phyloP scores from a whole-genome alignment of 176 grass and related monocot genomes.

The Otatea glauca region DNA sequence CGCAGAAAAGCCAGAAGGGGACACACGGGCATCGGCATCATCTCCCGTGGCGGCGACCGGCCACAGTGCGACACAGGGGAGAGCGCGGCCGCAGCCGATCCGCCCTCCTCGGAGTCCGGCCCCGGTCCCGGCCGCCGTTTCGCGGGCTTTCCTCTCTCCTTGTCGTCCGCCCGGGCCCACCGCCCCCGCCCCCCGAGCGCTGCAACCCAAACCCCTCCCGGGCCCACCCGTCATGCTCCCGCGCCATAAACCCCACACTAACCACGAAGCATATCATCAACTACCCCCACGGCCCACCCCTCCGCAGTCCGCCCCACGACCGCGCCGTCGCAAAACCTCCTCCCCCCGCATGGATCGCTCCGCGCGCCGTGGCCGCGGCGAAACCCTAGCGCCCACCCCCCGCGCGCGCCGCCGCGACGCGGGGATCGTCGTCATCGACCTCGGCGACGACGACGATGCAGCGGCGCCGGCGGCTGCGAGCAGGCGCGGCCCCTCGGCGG shows the following conservation, averaged over 20 bases:
- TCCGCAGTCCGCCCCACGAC: background rate
- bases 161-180: slow-evolving; percentile 22
- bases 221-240: slow-evolving; percentile 31
- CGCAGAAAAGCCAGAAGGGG: background rate
- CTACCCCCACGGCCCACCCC: slow-evolving; percentile 41
- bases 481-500: background rate
- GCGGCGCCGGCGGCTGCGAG: background rate
- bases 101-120: slow-evolving; percentile 23
- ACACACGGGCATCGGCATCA: background rate
- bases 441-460: slow-evolving; percentile 8
- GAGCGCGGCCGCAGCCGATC: slow-evolving; percentile 44
- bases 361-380: slow-evolving; percentile 34
- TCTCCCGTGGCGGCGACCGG: background rate
- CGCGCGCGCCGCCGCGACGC: slow-evolving; percentile 18
- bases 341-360: slow-evolving; percentile 48
- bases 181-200: background rate
- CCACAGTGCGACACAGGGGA: background rate
- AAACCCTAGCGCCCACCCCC: background rate
- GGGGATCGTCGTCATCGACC: slow-evolving; percentile 39
- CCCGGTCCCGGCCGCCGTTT: slow-evolving; percentile 46
- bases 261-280: slow-evolving; percentile 13
- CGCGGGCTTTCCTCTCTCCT: slow-evolving; percentile 59
- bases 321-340: slow-evolving; percentile 34
- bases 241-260: slow-evolving; percentile 33
- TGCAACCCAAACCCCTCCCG: background rate